Percentiles rank a stretch among this genome's conserved stretches.
phyloP scores from a whole-genome alignment of 179 eudicot genomes.

The Drosera spatulata region DNA sequence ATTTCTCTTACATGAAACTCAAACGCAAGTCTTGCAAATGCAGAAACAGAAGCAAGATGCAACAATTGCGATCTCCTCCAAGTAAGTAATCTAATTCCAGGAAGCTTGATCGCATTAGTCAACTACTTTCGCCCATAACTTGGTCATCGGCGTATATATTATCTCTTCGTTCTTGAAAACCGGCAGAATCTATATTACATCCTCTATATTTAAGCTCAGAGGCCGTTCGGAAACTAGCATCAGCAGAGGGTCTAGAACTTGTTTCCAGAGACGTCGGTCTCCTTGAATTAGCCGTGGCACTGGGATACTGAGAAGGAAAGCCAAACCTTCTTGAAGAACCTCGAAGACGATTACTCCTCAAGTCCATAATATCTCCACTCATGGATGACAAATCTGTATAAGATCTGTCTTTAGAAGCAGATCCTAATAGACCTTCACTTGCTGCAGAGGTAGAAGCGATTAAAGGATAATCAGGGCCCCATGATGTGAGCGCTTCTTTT shows the following conservation, averaged over 20 bases:
- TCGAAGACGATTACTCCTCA: slow-evolving; percentile 52
- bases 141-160: slow-evolving; percentile 44
- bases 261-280: slow-evolving; percentile 43
- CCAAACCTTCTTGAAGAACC: slow-evolving; percentile 69
- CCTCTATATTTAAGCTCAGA: slow-evolving; percentile 79
- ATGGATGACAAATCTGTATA: slow-evolving; percentile 52
- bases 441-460: slow-evolving; percentile 21
- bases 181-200: slow-evolving; percentile 50
- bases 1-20: no score
- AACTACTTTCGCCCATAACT: slow-evolving; percentile 42
- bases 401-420: slow-evolving; percentile 44
- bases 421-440: slow-evolving; percentile 46
- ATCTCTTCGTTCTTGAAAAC: slow-evolving; percentile 68
- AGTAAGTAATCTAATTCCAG: no score
- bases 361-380: slow-evolving; percentile 42
- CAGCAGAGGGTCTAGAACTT: slow-evolving; percentile 50
- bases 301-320: slow-evolving; percentile 66
- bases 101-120: no score
- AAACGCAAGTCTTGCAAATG: no score
- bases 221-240: slow-evolving; percentile 46
- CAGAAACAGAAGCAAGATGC: no score
- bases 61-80: no score
- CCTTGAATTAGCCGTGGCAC: slow-evolving; percentile 36
- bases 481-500: slow-evolving; percentile 76
- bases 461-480: slow-evolving; percentile 96